These are phyloP conservation scores for Picea engelmannii DNA, from an alignment of 83 land plant genomes.

Conservation along the genomic window DNA sequence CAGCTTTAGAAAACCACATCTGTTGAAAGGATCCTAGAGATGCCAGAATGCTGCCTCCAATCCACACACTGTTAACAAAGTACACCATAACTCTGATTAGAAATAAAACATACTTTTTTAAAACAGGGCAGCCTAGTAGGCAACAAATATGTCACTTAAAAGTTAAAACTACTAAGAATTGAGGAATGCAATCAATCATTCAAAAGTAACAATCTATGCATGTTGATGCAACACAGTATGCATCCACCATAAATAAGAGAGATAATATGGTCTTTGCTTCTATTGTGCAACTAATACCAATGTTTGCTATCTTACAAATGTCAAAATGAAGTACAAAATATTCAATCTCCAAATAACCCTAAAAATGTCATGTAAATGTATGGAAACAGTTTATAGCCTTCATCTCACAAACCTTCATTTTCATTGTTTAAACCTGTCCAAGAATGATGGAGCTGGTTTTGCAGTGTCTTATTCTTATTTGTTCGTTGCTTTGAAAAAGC, in stretches of 20 bases:
- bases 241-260: background rate
- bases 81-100: background rate
- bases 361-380: background rate
- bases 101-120: background rate
- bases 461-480: background rate
- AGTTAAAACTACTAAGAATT: background rate
- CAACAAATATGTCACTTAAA: background rate
- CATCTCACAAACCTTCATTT: background rate
- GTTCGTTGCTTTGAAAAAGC: background rate
- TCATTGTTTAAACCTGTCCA: background rate
- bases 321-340: background rate
- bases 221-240: background rate
- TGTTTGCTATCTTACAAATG: background rate
- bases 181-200: background rate
- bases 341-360: too few relatives aligned
- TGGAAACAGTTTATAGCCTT: background rate
- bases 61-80: constrained; percentile 80
- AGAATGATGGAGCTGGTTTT: background rate
- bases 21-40: constrained; percentile 98
- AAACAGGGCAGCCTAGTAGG: too few relatives aligned
- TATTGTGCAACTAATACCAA: background rate
- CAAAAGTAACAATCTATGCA: background rate
- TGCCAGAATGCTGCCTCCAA: constrained; percentile 97
- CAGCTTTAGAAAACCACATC: constrained; percentile 99
- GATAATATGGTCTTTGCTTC: background rate